phyloP scores from a whole-genome alignment of 2,329 filamentous ascomycete species.

The Didymella exigua region DNA sequence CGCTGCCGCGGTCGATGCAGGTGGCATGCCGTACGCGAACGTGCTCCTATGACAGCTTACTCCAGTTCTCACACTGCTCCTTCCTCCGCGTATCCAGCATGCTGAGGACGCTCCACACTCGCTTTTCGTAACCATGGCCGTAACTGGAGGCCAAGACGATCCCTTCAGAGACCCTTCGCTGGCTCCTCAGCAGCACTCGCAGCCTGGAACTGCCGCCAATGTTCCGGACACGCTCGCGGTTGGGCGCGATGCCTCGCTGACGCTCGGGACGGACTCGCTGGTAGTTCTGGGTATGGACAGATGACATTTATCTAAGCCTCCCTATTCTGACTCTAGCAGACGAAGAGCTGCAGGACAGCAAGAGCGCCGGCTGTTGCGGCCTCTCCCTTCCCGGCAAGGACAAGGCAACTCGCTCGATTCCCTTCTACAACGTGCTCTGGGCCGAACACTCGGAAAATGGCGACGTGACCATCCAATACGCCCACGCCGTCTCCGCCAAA shows the following conservation, averaged over 20 bases:
- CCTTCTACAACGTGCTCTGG: conserved; percentile 85
- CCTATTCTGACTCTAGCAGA: conserved; percentile 48
- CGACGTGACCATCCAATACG: conserved; percentile 74
- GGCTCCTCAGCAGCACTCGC: conserved; percentile 13
- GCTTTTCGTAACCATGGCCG: conserved; percentile 32
- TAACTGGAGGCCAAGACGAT: conserved; percentile 26
- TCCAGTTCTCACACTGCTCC: background rate
- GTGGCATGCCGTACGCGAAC: background rate
- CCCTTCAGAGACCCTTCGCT: conserved; percentile 42
- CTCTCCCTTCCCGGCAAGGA: conserved; percentile 55
- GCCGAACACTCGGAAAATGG: conserved; percentile 65
- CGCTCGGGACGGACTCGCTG: conserved; percentile 64
- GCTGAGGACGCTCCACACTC: conserved; percentile 8
- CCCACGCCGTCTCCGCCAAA: conserved; percentile 61
- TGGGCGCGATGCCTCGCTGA: conserved; percentile 64
- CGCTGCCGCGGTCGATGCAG: conserved; percentile 6
- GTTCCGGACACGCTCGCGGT: conserved; percentile 56
- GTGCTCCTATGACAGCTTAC: conserved; percentile 1
- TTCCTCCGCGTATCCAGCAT: conserved; percentile 9
- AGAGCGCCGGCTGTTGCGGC: conserved; percentile 61
- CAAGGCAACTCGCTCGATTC: conserved; percentile 65
- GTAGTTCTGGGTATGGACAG: conserved; percentile 60
- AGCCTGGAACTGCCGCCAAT: conserved; percentile 3
- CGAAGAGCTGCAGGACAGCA: conserved; percentile 58
- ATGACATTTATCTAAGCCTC: background rate